These are phyloP conservation scores for Epichloe coenophiala DNA, from an alignment of 2,329 filamentous ascomycete genomes.

Conservation along the genomic window DNA sequence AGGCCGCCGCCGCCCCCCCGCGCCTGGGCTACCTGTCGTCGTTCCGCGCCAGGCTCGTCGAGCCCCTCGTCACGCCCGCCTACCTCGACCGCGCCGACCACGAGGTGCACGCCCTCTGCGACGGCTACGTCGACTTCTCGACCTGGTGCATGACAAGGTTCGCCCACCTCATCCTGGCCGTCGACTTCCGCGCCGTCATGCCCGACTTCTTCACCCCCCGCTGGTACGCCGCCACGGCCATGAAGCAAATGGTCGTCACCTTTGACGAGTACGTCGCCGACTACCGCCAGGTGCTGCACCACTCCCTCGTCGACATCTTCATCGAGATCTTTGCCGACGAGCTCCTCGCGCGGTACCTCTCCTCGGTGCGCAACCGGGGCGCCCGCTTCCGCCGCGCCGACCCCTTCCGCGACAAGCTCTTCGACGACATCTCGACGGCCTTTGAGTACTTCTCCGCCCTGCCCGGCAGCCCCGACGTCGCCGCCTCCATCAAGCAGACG, in stretches of 20 bases:
- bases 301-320: constrained; percentile 78
- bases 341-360: constrained; percentile 74
- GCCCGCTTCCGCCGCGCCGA: constrained; percentile 80
- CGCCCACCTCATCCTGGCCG: constrained; percentile 71
- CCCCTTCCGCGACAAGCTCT: constrained; percentile 84
- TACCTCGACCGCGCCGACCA: constrained; percentile 63
- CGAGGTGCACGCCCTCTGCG: constrained; percentile 63
- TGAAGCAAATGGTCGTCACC: constrained; percentile 88
- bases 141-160: constrained; percentile 88
- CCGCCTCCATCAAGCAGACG: constrained; percentile 65
- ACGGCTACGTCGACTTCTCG: constrained; percentile 89
- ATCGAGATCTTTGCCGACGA: constrained; percentile 89
- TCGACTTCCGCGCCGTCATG: constrained; percentile 77
- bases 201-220: constrained; percentile 81
- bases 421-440: constrained; percentile 78
- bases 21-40: constrained; percentile 71
- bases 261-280: constrained; percentile 91
- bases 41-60: constrained; percentile 75
- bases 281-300: constrained; percentile 72
- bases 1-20: too few species aligned
- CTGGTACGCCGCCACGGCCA: constrained; percentile 78
- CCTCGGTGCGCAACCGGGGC: constrained; percentile 73
- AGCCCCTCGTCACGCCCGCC: constrained; percentile 63
- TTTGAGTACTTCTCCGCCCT: constrained; percentile 77
- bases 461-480: constrained; percentile 57